Percentiles rank a stretch among this genome's conserved stretches.
phyloP scores from a whole-genome alignment of 345 rosid genomes.

The Eucalyptus polyanthemos region DNA sequence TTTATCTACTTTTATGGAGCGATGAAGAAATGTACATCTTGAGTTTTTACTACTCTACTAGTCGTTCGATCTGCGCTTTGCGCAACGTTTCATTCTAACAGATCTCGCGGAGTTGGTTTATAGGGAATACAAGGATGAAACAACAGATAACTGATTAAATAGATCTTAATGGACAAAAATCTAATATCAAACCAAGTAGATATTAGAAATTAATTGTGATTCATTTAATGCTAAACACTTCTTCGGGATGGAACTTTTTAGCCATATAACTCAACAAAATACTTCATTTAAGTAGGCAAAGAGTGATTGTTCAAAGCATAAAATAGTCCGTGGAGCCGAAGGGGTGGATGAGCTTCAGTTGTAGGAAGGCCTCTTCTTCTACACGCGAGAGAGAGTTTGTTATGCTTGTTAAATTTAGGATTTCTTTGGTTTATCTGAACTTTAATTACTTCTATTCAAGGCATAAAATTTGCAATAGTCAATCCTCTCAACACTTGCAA shows the following conservation, averaged over 20 bases:
- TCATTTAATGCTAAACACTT: not conserved
- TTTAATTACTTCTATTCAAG: not conserved
- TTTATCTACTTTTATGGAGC: not conserved
- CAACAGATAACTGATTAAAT: not conserved
- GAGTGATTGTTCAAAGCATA: no score
- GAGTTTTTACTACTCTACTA: not conserved
- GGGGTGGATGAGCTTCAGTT: no score
- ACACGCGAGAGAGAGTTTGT: not conserved
- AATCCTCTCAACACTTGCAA: not conserved
- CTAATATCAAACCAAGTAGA: not conserved
- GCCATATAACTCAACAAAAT: not conserved
- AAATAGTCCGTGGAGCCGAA: no score
- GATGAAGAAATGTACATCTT: rapidly evolving
- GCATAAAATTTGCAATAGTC: not conserved
- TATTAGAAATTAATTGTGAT: not conserved
- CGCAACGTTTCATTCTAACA: not conserved
- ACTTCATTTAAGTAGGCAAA: not conserved
- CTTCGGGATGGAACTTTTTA: not conserved
- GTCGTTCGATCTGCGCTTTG: not conserved
- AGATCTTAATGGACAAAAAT: not conserved
- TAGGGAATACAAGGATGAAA: not conserved
- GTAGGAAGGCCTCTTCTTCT: no score
- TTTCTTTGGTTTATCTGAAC: not conserved
- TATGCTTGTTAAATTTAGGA: not conserved
- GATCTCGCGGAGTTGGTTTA: not conserved